Percentiles rank a stretch among this genome's conserved stretches.
phyloP scores from a whole-genome alignment of 2,329 filamentous ascomycete species.

The Colletotrichum scovillei region DNA sequence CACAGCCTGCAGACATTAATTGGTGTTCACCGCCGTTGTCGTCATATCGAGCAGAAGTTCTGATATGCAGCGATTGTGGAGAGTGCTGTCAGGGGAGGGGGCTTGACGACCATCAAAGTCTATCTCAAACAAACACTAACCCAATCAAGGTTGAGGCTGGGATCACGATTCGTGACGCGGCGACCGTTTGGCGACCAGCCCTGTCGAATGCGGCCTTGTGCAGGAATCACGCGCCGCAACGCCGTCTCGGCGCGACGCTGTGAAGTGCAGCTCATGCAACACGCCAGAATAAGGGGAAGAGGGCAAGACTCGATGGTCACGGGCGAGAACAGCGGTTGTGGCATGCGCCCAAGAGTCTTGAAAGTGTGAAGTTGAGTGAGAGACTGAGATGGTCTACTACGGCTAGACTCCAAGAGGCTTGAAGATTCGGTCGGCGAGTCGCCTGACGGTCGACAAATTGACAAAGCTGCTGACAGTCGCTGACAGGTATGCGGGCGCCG shows the following conservation, averaged over 20 bases:
- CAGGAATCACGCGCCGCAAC: neutral
- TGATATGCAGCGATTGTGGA: neutral
- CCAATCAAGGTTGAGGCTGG: neutral
- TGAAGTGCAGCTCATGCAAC: neutral
- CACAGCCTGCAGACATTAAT: neutral
- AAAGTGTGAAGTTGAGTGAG: neutral
- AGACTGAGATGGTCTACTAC: neutral
- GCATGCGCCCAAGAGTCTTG: no score
- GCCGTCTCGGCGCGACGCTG: neutral
- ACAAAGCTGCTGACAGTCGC: neutral
- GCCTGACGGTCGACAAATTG: neutral
- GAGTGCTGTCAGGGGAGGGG: neutral
- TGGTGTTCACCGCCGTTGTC: neutral
- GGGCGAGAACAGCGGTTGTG: neutral
- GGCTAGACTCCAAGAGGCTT: no score
- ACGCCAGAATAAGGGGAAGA: neutral
- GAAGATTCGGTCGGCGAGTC: neutral
- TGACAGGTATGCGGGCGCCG: slow-evolving; percentile 13
- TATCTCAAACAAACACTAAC: slow-evolving; percentile 23
- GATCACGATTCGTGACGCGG: slow-evolving; percentile 13
- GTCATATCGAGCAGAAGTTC: neutral
- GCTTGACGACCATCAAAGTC: slow-evolving; percentile 8
- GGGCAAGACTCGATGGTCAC: neutral
- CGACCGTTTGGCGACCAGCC: slow-evolving; percentile 2
- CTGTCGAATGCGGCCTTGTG: neutral